Percentiles rank a stretch among this genome's conserved stretches.
phyloP scores from a whole-genome alignment of 371 early-diverging fungal species.

The Massospora cicadina region DNA sequence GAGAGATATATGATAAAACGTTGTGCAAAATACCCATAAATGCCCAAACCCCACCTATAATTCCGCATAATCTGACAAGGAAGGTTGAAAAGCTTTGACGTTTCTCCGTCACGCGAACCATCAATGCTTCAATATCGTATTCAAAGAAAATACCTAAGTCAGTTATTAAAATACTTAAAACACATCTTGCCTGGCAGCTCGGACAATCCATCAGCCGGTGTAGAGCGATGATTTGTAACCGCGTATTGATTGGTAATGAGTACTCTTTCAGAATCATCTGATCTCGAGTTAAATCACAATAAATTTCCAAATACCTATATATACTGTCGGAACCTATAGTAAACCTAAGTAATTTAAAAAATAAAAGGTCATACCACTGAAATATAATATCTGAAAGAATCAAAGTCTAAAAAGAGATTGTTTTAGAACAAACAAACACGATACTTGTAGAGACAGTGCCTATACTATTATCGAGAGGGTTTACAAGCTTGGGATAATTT shows the following conservation, averaged over 20 bases:
- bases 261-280: slow-evolving; percentile 25
- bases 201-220: slow-evolving; percentile 18
- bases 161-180: slow-evolving; percentile 6
- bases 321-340: slow-evolving; percentile 57
- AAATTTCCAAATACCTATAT: slow-evolving; percentile 23
- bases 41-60: slow-evolving; percentile 66
- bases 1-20: slow-evolving; percentile 10
- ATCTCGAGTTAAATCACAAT: slow-evolving; percentile 27
- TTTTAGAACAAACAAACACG: slow-evolving; percentile 10
- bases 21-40: slow-evolving; percentile 33
- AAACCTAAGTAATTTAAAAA: background rate
- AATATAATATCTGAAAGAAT: slow-evolving; percentile 65
- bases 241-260: slow-evolving; percentile 82
- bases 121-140: slow-evolving; percentile 79
- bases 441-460: slow-evolving; percentile 40
- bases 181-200: background rate
- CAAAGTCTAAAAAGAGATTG: slow-evolving; percentile 24
- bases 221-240: slow-evolving; percentile 54
- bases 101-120: slow-evolving; percentile 54
- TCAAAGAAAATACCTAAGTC: slow-evolving; percentile 66
- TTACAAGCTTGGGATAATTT: slow-evolving; percentile 59
- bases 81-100: slow-evolving; percentile 45
- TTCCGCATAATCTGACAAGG: slow-evolving; percentile 68
- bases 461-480: slow-evolving; percentile 69
- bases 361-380: slow-evolving; percentile 29